Evolutionary conservation across 495 filamentous ascomycete species (phyloP), one percentile per base, ranked within the genome.

Genomic region (Podospora comata): DNA sequence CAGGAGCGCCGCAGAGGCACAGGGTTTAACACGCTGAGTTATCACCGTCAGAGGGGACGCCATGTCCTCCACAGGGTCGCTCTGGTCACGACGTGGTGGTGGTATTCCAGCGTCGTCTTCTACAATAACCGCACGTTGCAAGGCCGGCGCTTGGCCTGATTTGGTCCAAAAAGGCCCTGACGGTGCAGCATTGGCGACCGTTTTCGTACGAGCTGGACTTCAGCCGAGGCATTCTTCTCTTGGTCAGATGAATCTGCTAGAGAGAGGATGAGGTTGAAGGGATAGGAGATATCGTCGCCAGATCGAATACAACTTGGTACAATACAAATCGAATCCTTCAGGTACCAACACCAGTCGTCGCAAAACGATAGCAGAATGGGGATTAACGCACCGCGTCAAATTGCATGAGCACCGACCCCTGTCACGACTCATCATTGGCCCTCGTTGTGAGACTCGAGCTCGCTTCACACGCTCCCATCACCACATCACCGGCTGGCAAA

Each of bases 371-470:
- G 34, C 15, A 54, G 67, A 18, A 54, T 60, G 44, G 48, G 60
- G 68, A 66, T 57, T 63, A 56, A 76, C 78, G 72, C 75, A 67
- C 74, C 77, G 78, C 77, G 76, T 74, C 77, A 81, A 76, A 79
- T 79, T 78, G 75, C 75, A 81, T 77, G 74, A 78, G 72, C 72
- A 71, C 57, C 66, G 70, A 53, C 71, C 79, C 79, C 76, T 79
- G 78, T 78, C 72, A 56, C 23, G 26, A 64, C 53, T 62, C 64
- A 71, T 75, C 68, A 82, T 82, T 82, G 79, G 79, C 62, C 67
- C 39, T 65, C 62, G 64, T 66, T 65, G 72, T 69, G 69, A 70
- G 64, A 77, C 70, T 61, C 53, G 64, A 69, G 71, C 73, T 72
- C 74, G 67, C 74, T 76, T 73, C 65, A 70, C 71, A 66, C 73